Percentiles rank a stretch among this genome's conserved stretches.
phyloP scores from a whole-genome alignment of 257 asterid genomes.

The Paulownia fortunei region DNA sequence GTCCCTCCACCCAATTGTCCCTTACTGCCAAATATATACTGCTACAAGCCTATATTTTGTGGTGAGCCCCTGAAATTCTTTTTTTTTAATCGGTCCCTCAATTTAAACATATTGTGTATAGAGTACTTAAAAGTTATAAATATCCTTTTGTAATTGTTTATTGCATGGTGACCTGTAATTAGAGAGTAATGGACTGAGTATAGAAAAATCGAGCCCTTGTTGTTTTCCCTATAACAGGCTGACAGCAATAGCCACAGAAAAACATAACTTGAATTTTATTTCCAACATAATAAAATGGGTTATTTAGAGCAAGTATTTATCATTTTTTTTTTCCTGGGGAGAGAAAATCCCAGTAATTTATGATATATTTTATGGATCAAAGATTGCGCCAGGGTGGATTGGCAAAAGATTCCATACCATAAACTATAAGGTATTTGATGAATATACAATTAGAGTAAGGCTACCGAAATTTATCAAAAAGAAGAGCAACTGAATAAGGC shows the following conservation, averaged over 20 bases:
- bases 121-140: too few species aligned
- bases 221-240: background rate
- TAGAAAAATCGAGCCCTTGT: background rate
- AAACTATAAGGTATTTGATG: slow-evolving; percentile 12
- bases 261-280: background rate
- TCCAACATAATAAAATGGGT: slow-evolving; percentile 3
- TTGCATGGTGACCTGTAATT: background rate
- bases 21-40: slow-evolving; percentile 38
- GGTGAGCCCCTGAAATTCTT: background rate
- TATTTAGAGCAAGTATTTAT: background rate
- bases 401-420: slow-evolving; percentile 32
- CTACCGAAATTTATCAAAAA: slow-evolving; percentile 18
- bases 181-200: background rate
- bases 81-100: background rate
- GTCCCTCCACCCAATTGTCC: slow-evolving; percentile 43
- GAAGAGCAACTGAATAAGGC: background rate
- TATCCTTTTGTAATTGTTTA: background rate
- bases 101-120: background rate
- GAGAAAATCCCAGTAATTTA: slow-evolving; percentile 2
- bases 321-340: slow-evolving; percentile 9
- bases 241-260: slow-evolving; percentile 18
- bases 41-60: slow-evolving; percentile 18
- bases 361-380: background rate
- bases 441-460: slow-evolving; percentile 17
- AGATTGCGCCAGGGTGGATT: slow-evolving; percentile 20